Base-by-base conservation (phyloP, 805 yeast genomes). In the Nakazawaea peltata region DNA sequence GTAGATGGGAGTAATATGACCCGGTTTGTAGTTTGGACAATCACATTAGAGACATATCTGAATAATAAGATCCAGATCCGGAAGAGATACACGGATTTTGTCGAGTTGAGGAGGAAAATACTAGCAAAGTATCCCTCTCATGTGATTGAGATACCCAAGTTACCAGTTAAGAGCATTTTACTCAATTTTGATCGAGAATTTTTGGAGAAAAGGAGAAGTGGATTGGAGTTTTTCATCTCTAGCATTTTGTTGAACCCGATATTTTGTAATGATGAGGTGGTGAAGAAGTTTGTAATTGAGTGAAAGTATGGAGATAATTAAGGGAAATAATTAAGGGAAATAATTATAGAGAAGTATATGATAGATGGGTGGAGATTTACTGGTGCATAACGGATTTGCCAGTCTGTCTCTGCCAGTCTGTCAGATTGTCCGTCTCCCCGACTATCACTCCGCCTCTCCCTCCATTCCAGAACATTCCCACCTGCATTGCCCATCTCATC, bases 31-130 rank as follows among this genome's bases (percentile, higher is more conserved):
- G 37, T 52, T 9, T 57, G 60, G 59, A 46, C 36, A 15, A 39
- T 35, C 27, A 48, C 4, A 34, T 52, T 32, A 47, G 51, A 47
- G 26, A 50, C 59, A 2, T 16, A 28, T 2, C 40, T 48, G 13
- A 56, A 58, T 2, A 57, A 70, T 4, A 59, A 59, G 40, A 63
- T 81, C 14, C 50, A 57, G 30, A 46, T 74, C 4, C 69, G 74
- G 49, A 74, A 71, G 49, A 52, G 95, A 26, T 84, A 80, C 53
- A 69, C 74, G 24, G 90, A 83, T 30, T 71, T 84, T 41, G 77
- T 57, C 26, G 42, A 39, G 22, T 61, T 84, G 24, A 61, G 79
- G 18, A 46, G 46, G 1, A 41, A 45, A 4, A 51, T 81, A 15
- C 48, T 46, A 11, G 31, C 28, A 3, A 56, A 52, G 22, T 68